These are phyloP conservation scores for Torulaspora indica DNA, from an alignment of 805 yeast genomes.

Conservation along the genomic window DNA sequence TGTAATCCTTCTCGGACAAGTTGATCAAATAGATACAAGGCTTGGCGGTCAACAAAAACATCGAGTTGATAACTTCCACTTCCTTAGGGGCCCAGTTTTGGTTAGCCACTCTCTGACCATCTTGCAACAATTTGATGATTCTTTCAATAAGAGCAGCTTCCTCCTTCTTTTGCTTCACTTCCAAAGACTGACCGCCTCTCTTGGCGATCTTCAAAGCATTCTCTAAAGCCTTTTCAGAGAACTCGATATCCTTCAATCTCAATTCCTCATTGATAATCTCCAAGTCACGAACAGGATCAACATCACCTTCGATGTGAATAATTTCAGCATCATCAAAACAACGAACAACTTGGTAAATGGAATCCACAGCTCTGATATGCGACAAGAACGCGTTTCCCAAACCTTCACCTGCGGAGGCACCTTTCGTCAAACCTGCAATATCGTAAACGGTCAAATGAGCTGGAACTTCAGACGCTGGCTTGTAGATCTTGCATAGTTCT, in stretches of 20 bases:
- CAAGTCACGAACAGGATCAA: conserved; percentile 90
- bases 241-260: conserved; percentile 94
- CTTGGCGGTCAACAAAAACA: conserved; percentile 88
- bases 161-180: conserved; percentile 83
- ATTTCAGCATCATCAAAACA: conserved; percentile 97
- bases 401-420: conserved; percentile 96
- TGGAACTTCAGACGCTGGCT: conserved; percentile 82
- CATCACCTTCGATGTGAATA: conserved; percentile 95
- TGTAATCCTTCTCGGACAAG: conserved; percentile 81
- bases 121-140: conserved; percentile 72
- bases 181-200: conserved; percentile 86
- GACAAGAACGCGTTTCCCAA: conserved; percentile 96
- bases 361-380: conserved; percentile 96
- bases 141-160: conserved; percentile 69
- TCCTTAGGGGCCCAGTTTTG: conserved; percentile 85
- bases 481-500: conserved; percentile 64
- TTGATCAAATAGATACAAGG: conserved; percentile 91
- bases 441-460: conserved; percentile 91
- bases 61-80: conserved; percentile 81
- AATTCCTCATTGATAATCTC: conserved; percentile 88
- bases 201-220: conserved; percentile 71
- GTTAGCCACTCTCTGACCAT: conserved; percentile 84
- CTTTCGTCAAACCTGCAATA: conserved; percentile 97
- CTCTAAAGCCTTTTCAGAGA: conserved; percentile 77
- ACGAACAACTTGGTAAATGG: conserved; percentile 95